Evolutionary conservation across 345 rosid genomes (phyloP), one percentile per base, ranked within the genome.

Genomic region (Pistacia integerrima): DNA sequence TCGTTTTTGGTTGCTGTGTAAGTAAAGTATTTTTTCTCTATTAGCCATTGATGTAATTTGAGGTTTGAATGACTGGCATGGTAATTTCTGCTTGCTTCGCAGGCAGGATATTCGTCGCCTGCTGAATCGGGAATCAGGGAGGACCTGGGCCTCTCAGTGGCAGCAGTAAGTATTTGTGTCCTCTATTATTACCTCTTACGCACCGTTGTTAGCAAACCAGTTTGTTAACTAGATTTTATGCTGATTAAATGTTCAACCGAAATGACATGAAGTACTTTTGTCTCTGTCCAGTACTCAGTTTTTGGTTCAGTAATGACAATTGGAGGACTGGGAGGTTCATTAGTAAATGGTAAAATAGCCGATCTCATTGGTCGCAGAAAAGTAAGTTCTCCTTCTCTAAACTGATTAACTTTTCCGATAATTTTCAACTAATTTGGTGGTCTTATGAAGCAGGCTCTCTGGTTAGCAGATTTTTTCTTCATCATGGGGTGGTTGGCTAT

Each of bases 91-190:
- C 46, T 13, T 74, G 17, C 33, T 76, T 77, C 61, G 78, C 81
- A 92, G 98, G 49, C 85, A 62, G 97, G 97, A 69, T 94, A 84
- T 80, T 91, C 97, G 25, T 94, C 98, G 67, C 97, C 97, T 76
- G 88, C 90, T 76, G 92, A 92, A 71, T 75, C 88, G 48, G 98
- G 90, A 78, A 91, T 92, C 30, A 84, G 84, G 89, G 73, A 73
- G 22, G 93, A 90, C 38, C 73, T 92, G 33, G 73, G 76, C 62
- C 91, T 94, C 46, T 74, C 71, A 3, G 16, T 55, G 1, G 22
- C 28, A 54, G 71, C 25, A 46, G 76, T 73, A 61, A 25, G 76
- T 44, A n/a, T n/a, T 10, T 44, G 7, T 66, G 54, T 4, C 13
- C 30, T 4, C 12, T 54, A 5, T n/a, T 14, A 10, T 68, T 48